Conservation (phyloP, 371 early-diverging fungal species). For the Chytridiales sp. region DNA sequence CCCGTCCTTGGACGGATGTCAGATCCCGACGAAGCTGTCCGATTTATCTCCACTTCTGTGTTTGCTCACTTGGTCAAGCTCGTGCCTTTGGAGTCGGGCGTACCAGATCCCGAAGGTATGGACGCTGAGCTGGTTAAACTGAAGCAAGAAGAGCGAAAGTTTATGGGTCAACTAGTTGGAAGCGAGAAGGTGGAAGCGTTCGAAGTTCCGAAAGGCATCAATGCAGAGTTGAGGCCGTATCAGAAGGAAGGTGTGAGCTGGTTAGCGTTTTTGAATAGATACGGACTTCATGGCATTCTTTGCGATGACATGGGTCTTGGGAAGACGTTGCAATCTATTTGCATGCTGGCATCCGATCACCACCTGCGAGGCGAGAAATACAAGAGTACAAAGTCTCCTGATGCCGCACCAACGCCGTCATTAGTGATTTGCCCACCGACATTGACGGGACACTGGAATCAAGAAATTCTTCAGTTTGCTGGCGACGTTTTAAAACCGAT, state of each 20-base stretch:
- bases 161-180: conserved; percentile 90
- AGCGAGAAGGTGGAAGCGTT: conserved; percentile 82
- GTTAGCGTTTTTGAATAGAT: conserved; percentile 95
- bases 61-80: conserved; percentile 94
- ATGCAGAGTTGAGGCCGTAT: conserved; percentile 90
- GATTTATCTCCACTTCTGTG: conserved; percentile 84
- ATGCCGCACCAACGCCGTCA: conserved; percentile 69
- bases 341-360: conserved; percentile 91
- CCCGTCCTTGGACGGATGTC: conserved; percentile 98
- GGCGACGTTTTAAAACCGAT: conserved; percentile 71
- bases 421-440: conserved; percentile 98
- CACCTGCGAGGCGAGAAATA: conserved; percentile 62
- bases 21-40: conserved; percentile 84
- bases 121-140: conserved; percentile 72
- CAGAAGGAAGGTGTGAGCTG: conserved; percentile 98
- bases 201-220: conserved; percentile 84
- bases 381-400: conserved; percentile 63
- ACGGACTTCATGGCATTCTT: conserved; percentile 94
- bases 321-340: conserved; percentile 98
- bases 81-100: conserved; percentile 80
- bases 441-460: conserved; percentile 96
- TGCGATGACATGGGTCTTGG: conserved; percentile 99
- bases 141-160: conserved; percentile 82
- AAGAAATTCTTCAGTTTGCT: conserved; percentile 87
- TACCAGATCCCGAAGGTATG: conserved; percentile 89